Evolutionary conservation across 1,139 yeast genomes (phyloP), one percentile per base, ranked within the genome.

Genomic region (Eremothecium sinecaudum): DNA sequence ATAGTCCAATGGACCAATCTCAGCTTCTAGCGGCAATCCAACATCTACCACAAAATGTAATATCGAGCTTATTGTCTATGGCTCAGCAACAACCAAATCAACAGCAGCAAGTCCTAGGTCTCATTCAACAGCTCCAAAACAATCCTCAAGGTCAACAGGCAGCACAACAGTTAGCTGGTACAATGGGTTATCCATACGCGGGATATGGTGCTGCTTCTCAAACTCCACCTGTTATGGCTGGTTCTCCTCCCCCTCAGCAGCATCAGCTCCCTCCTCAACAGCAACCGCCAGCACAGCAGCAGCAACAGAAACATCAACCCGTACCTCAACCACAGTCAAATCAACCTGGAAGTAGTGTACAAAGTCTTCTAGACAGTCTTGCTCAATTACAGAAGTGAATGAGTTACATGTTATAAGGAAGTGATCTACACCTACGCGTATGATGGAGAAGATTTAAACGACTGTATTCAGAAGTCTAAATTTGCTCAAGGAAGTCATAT

Each of bases 1-100:
- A 39, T 13, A 46, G 44, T 11, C 54, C 48, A 32, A 47, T 54
- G 51, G 51, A 53, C 30, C 61, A 53, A 34, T 55, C 50, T 28
- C 59, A 59, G 28, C 39, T 61, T 19, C 36, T 61, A 10, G 49
- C 58, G 28, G 61, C 64, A 2, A 48, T 73, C 34, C 75, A 71
- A 48, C 64, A 61, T 31, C 53, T 73, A 43, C 75, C 73, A 37
- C 75, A 76, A 7, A 60, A 61, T 26, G 65, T 75, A 12, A 62
- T 73, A 39, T 75, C 73, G 34, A 68, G 57, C 44, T 60, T 73
- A 47, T 51, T 73, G 23, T 53, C 66, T 1, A 50, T 69, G 36
- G 66, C 64, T 2, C 62, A 62, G 32, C 60, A 58, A 36, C 62
- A 52, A 34, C 56, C 52, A 20, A 27, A 27, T 14, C 30, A 27